A percentile compares a stretch with the other conserved stretches of the same genome.
These are phyloP conservation scores for Clonostachys chloroleuca DNA, from an alignment of 2,329 filamentous ascomycete genomes.

Conservation along the genomic window DNA sequence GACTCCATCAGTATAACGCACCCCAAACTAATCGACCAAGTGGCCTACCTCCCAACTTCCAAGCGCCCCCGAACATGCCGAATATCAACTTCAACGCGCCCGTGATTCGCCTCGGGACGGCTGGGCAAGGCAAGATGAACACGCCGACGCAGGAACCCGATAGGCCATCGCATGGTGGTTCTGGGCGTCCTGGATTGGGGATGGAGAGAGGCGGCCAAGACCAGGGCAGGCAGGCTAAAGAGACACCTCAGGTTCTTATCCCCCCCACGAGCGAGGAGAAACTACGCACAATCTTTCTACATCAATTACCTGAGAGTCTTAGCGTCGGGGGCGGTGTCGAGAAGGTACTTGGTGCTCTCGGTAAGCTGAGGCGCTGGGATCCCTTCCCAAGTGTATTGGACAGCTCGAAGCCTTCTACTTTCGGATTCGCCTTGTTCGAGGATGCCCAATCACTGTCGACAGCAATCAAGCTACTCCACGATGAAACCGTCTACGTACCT, in stretches of 20 bases:
- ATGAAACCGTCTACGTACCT: slow-evolving; percentile 79
- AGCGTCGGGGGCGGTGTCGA: slow-evolving; percentile 77
- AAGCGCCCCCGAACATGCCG: slow-evolving; percentile 85
- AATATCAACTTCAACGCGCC: slow-evolving; percentile 98
- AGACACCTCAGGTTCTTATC: slow-evolving; percentile 66
- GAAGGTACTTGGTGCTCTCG: slow-evolving; percentile 70
- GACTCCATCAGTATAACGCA: slow-evolving; percentile 70
- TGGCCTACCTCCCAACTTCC: slow-evolving; percentile 77
- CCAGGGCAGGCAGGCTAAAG: slow-evolving; percentile 61
- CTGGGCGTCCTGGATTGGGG: slow-evolving; percentile 45
- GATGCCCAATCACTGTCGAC: slow-evolving; percentile 83
- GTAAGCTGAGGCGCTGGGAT: slow-evolving; percentile 81
- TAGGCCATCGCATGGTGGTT: slow-evolving; percentile 13
- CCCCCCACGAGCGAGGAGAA: slow-evolving; percentile 90
- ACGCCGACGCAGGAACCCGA: slow-evolving; percentile 40
- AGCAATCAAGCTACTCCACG: slow-evolving; percentile 78
- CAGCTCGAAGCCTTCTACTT: slow-evolving; percentile 78
- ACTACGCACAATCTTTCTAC: slow-evolving; percentile 84
- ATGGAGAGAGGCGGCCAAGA: slow-evolving; percentile 60
- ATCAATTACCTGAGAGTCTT: slow-evolving; percentile 75
- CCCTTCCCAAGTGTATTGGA: slow-evolving; percentile 54
- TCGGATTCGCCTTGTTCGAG: slow-evolving; percentile 95
- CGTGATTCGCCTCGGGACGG: slow-evolving; percentile 85
- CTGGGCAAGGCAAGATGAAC: slow-evolving; percentile 57
- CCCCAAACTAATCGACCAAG: slow-evolving; percentile 76